Conservation (phyloP, 1,139 yeast genomes). For the Pneumocystis oryctolagi region DNA sequence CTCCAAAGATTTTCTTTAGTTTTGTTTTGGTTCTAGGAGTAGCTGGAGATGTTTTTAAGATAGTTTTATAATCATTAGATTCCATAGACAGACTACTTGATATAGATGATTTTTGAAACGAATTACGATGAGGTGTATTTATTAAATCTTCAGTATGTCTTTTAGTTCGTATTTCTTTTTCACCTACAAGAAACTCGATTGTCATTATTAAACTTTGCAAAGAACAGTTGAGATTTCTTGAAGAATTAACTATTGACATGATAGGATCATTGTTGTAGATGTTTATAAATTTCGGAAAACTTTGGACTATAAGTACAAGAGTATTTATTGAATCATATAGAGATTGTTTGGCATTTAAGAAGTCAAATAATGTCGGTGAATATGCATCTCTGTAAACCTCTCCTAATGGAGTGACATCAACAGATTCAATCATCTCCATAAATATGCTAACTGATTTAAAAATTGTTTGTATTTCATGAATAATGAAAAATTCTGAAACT, state of each 20-base stretch:
- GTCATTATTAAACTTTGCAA: conserved; percentile 9
- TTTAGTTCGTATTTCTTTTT: conserved; percentile 5
- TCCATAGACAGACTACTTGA: background rate
- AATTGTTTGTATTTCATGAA: background rate
- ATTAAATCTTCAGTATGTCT: background rate
- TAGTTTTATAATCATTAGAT: conserved; percentile 1
- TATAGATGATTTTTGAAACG: background rate
- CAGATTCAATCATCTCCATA: conserved; percentile 19
- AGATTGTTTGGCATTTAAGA: conserved; percentile 59
- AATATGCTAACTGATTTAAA: conserved; percentile 17
- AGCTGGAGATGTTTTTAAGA: conserved; percentile 8
- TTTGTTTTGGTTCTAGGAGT: conserved; percentile 7
- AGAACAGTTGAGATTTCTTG: conserved; percentile 4
- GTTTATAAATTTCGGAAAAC: conserved; percentile 35
- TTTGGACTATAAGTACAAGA: conserved; percentile 54
- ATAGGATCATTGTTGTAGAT: conserved; percentile 37
- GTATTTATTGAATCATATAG: conserved; percentile 50
- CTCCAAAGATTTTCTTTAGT: conserved; percentile 12
- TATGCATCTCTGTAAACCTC: conserved; percentile 9
- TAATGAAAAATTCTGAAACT: background rate
- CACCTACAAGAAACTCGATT: conserved; percentile 13
- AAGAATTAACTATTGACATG: conserved; percentile 12
- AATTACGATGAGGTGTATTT: background rate
- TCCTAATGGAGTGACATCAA: conserved; percentile 21
- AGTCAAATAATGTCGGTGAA: conserved; percentile 30